Evolutionary conservation across 2,329 filamentous ascomycete species (phyloP).

Genomic region (Cladosporium sp.): DNA sequence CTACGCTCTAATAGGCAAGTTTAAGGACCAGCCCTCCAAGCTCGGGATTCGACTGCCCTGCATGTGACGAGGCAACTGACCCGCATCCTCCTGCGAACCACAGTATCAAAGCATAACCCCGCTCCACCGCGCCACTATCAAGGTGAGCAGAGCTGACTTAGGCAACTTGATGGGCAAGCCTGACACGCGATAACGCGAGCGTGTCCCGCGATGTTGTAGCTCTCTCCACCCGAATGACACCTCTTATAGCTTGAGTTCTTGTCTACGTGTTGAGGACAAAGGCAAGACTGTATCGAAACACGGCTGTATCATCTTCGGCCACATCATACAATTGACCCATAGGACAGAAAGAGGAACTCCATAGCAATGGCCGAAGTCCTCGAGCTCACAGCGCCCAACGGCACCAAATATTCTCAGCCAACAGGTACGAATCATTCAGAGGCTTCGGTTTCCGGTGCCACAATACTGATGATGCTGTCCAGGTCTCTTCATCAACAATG

Average conservation of each 20-base stretch:
- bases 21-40: background rate
- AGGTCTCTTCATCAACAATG: conserved; percentile 13
- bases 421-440: conserved; percentile 37
- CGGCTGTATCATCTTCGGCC: background rate
- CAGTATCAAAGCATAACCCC: conserved; percentile 8
- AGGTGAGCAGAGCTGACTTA: conserved; percentile 1
- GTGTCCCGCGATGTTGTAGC: background rate
- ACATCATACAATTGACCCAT: too few relatives aligned
- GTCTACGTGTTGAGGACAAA: too few relatives aligned
- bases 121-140: conserved; percentile 8
- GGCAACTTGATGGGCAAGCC: conserved; percentile 4
- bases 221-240: background rate
- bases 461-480: background rate
- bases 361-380: conserved; percentile 29
- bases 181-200: background rate
- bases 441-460: background rate
- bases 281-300: too few relatives aligned
- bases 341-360: background rate
- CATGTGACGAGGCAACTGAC: background rate
- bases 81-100: background rate
- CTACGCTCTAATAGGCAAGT: conserved; percentile 3
- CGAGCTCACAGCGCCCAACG: conserved; percentile 71
- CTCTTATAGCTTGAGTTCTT: background rate
- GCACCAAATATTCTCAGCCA: conserved; percentile 65
- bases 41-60: background rate